Evolutionary conservation across 805 yeast genomes (phyloP).

Genomic region (Jamesozyma spencerorum): DNA sequence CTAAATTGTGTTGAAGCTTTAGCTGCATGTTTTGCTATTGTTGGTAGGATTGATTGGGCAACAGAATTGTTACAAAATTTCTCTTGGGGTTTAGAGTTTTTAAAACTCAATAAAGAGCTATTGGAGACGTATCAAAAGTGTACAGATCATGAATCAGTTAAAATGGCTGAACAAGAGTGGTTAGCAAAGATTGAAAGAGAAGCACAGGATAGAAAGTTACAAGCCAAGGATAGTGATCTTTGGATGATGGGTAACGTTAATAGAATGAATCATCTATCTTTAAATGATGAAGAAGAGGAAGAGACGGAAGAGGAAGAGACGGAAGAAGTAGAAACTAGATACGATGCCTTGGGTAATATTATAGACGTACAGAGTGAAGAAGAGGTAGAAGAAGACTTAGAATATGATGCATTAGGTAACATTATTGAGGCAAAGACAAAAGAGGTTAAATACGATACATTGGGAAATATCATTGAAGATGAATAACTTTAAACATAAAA

Average conservation of each 20-base stretch:
- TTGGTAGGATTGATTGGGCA: constrained; percentile 89
- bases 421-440: constrained; percentile 16
- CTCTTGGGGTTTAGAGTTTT: constrained; percentile 87
- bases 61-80: constrained; percentile 63
- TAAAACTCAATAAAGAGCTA: constrained; percentile 73
- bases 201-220: constrained; percentile 48
- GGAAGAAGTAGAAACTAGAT: constrained; percentile 1
- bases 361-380: constrained; percentile 20
- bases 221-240: constrained; percentile 46
- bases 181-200: constrained; percentile 59
- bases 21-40: constrained; percentile 94
- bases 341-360: constrained; percentile 19
- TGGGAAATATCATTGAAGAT: constrained; percentile 12
- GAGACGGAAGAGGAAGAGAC: constrained; percentile 4
- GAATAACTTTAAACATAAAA: no score
- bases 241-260: constrained; percentile 79
- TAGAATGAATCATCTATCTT: constrained; percentile 29
- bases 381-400: constrained; percentile 19
- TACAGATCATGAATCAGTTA: constrained; percentile 68
- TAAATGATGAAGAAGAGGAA: constrained; percentile 20
- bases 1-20: constrained; percentile 94
- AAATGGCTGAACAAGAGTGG: constrained; percentile 67
- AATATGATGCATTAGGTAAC: constrained; percentile 18
- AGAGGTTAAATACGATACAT: constrained; percentile 16
- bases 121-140: constrained; percentile 67